Evolutionary conservation across 1,284 basidiomycete species (phyloP).

Genomic region (Pyrrhoderma noxium): DNA sequence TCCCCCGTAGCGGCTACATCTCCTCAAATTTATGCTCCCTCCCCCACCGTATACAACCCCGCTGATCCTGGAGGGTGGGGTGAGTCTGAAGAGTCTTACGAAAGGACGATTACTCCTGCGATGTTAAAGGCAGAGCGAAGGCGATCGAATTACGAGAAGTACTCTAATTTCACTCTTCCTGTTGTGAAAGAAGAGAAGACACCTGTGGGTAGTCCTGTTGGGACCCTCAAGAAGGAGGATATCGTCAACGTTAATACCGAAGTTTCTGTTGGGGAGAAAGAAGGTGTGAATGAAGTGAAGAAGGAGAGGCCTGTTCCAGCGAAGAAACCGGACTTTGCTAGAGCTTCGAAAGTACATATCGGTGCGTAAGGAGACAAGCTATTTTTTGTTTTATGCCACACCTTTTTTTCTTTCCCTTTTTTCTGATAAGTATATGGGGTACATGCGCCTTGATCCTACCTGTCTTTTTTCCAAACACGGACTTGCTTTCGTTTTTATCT

Average conservation of each 20-base stretch:
- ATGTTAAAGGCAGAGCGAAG: constrained; percentile 40
- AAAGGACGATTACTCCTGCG: constrained; percentile 16
- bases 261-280: constrained; percentile 11
- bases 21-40: background rate
- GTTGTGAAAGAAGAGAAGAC: constrained; percentile 61
- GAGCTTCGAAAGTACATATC: constrained; percentile 10
- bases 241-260: constrained; percentile 20
- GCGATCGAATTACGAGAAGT: constrained; percentile 59
- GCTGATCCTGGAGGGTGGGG: constrained; percentile 21
- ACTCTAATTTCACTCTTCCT: constrained; percentile 53
- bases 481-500: too few relatives aligned
- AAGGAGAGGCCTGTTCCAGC: constrained; percentile 6
- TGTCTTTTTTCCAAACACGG: too few relatives aligned
- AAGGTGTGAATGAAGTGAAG: background rate
- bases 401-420: too few relatives aligned
- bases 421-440: too few relatives aligned
- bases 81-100: constrained; percentile 17
- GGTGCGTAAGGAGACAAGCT: constrained; percentile 10
- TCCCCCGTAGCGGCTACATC: constrained; percentile 11
- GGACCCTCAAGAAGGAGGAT: constrained; percentile 39
- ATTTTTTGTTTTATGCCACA: too few relatives aligned
- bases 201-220: constrained; percentile 47
- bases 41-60: background rate
- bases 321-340: constrained; percentile 8
- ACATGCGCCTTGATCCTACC: too few relatives aligned